Evolutionary conservation across 352 stramenopile species (phyloP), one percentile per base, ranked within the genome.

Genomic region (Saprolegnia diclina): DNA sequence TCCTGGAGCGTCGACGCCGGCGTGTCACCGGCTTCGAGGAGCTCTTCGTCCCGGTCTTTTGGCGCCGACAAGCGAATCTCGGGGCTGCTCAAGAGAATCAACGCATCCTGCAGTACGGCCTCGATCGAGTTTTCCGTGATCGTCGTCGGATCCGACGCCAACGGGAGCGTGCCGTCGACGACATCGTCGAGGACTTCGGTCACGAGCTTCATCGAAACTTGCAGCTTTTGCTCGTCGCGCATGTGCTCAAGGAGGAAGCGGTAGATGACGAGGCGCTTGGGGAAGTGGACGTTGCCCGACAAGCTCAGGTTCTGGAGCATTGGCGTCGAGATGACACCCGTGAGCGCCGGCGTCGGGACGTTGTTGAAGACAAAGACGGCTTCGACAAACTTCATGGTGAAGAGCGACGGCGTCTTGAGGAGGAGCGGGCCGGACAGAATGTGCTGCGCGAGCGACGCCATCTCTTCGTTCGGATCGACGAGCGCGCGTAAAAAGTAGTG

Each of bases 341-440:
- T 37, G 5, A 61, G 19, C 4, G 32, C n/a, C 13, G 63, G 48
- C 32, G 35, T 48, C 11, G 37, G 46, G 59, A 84, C 80, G 11
- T 85, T 84, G 73, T 98, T 99, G 71, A 99, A 90, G 1, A 98
- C 94, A 74, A 98, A 98, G 18, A 99, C 78, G 67, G 97, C 91
- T 65, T 98, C 96, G 61, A 99, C 94, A 70, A 99, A 99, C 66
- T 98, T 96, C 76, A 97, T 98, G 10, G 90, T 90, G 71, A 99
- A 97, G 5, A 99, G 77, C 67, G 97, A 91, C 0, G 95, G 95
- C 10, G 91, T 88, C 74, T 98, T 98, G 19, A 82, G 78, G 16
- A 96, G 79, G 19, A 98, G 73, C 1, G 94, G 92, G 0, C 91
- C 91, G 54, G 82, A 94, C 0, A 99, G 76, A 7, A 97, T 91